phyloP scores from a whole-genome alignment of 2,329 filamentous ascomycete genomes.

The Triangularia setosa region DNA sequence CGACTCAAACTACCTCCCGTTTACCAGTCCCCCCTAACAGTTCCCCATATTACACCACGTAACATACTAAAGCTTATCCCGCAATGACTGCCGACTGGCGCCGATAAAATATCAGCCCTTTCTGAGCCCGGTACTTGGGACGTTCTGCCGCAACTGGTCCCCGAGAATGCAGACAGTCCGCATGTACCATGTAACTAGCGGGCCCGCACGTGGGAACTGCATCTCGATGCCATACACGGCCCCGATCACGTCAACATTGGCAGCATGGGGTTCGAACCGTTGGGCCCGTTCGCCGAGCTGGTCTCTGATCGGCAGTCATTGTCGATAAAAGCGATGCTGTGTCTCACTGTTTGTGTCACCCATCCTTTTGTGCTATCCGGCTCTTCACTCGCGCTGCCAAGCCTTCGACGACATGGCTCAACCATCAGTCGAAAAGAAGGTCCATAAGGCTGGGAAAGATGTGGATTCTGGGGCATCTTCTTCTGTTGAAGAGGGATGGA shows the following conservation, averaged over 20 bases:
- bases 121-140: neutral
- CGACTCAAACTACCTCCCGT: too few relatives aligned
- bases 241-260: constrained; percentile 5
- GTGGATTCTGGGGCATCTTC: neutral
- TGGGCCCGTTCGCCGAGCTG: neutral
- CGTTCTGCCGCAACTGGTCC: neutral
- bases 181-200: neutral
- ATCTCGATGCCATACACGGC: neutral
- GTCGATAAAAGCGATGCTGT: neutral
- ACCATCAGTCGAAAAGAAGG: neutral
- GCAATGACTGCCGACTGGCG: neutral
- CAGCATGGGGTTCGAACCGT: neutral
- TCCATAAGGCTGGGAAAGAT: neutral
- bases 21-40: too few relatives aligned
- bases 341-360: neutral
- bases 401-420: neutral
- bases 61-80: neutral
- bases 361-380: neutral
- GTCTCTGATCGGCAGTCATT: neutral
- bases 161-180: neutral
- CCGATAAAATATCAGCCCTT: neutral
- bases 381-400: neutral
- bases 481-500: constrained; percentile 8
- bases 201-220: neutral
- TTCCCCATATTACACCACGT: neutral